These are phyloP conservation scores for Leccinum longicurvipes DNA, from an alignment of 768 basidiomycete genomes.

Conservation along the genomic window DNA sequence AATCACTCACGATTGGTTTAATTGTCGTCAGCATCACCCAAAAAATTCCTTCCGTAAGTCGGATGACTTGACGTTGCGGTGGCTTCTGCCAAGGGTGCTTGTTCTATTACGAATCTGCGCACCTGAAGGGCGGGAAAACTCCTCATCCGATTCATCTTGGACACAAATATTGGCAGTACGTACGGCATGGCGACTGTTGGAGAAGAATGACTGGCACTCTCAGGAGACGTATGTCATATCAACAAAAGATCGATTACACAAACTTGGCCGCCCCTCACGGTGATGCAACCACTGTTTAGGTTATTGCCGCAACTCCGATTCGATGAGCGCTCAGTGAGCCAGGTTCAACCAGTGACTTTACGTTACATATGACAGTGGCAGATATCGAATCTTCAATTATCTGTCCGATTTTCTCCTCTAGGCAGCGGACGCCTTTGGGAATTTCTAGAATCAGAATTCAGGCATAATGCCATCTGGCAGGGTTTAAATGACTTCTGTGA, in stretches of 20 bases:
- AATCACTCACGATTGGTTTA: too few species aligned
- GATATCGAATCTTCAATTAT: too few species aligned
- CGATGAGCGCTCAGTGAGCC: neutral
- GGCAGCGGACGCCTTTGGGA: neutral
- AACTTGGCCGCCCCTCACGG: too few species aligned
- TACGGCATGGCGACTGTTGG: too few species aligned
- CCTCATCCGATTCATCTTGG: neutral
- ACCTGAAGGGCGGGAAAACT: neutral
- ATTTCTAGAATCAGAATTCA: neutral
- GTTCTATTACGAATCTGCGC: neutral
- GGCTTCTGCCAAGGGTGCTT: neutral
- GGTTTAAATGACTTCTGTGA: too few species aligned
- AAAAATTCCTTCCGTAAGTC: neutral
- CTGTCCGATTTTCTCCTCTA: neutral
- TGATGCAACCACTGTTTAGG: too few species aligned
- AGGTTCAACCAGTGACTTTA: neutral
- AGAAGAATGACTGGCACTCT: too few species aligned
- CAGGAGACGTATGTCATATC: too few species aligned
- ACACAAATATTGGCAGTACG: too few species aligned
- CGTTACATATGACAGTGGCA: neutral
- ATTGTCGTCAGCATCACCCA: neutral
- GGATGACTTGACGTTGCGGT: neutral
- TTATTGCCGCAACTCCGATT: too few species aligned
- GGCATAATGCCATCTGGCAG: neutral
- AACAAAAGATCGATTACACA: too few species aligned